Percentiles rank a stretch among this genome's conserved stretches.
These are phyloP conservation scores for Rhizoclosmatium globosum DNA, from an alignment of 192 early-diverging fungal genomes.

Conservation along the genomic window DNA sequence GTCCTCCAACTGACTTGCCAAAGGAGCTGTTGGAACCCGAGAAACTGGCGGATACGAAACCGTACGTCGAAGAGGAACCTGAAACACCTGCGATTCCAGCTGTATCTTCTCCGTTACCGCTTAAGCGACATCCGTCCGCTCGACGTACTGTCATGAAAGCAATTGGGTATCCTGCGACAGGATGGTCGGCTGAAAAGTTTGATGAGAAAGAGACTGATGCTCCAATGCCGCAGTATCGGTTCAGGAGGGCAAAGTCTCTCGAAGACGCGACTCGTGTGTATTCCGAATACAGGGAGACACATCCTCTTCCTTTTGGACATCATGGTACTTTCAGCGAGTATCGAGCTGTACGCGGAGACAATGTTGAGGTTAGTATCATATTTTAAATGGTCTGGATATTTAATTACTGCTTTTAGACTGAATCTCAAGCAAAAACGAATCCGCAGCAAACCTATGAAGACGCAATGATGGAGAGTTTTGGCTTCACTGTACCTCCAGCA, in stretches of 20 bases:
- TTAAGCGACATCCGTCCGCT: conserved; percentile 24
- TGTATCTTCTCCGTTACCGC: conserved; percentile 10
- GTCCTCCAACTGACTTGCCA: background rate
- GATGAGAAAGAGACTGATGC: background rate
- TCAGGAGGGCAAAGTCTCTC: conserved; percentile 25
- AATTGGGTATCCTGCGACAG: conserved; percentile 29
- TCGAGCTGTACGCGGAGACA: background rate
- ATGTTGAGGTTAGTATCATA: background rate
- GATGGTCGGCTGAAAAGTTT: background rate
- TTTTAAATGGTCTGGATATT: background rate
- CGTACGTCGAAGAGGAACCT: background rate
- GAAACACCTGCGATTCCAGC: background rate
- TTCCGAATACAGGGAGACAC: background rate
- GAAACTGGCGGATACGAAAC: background rate
- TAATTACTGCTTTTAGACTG: background rate
- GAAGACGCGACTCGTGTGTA: conserved; percentile 22
- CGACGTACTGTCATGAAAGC: conserved; percentile 22
- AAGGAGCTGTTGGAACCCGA: background rate
- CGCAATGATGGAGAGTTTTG: conserved; percentile 31
- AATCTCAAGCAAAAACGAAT: background rate
- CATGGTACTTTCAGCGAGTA: conserved; percentile 17
- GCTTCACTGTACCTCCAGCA: background rate
- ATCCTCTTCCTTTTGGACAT: conserved; percentile 32
- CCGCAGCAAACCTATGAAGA: background rate
- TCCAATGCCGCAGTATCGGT: background rate